These are phyloP conservation scores for Tetrahymena thermophila DNA, from an alignment of 73 alveolate species.

Conservation along the genomic window DNA sequence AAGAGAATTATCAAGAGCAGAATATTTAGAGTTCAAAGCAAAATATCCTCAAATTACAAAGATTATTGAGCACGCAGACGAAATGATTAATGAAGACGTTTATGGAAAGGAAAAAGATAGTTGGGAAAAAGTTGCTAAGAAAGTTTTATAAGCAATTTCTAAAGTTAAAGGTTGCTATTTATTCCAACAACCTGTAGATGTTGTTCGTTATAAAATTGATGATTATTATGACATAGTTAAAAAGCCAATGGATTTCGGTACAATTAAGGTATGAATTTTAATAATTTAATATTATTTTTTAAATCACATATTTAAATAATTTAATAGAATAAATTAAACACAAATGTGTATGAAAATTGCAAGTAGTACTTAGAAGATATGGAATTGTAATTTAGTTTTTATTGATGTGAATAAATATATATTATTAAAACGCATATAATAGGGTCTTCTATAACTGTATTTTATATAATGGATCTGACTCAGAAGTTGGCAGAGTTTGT, in stretches of 20 bases:
- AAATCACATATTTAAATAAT: background rate
- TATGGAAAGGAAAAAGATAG: slow-evolving; percentile 34
- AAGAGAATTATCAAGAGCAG: slow-evolving; percentile 27
- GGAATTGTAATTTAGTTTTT: background rate
- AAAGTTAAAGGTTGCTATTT: slow-evolving; percentile 78
- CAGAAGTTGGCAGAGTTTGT: slow-evolving; percentile 37
- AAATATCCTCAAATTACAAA: slow-evolving; percentile 47
- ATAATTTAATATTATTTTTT: background rate
- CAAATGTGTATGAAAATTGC: slow-evolving; percentile 34
- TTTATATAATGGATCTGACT: slow-evolving; percentile 25
- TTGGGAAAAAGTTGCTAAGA: slow-evolving; percentile 45
- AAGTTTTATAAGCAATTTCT: slow-evolving; percentile 75
- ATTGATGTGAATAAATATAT: background rate
- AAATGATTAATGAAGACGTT: slow-evolving; percentile 39
- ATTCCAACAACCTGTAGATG: slow-evolving; percentile 93
- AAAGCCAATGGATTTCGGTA: slow-evolving; percentile 94
- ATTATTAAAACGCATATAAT: background rate
- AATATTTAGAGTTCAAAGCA: slow-evolving; percentile 16
- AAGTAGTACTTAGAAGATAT: slow-evolving; percentile 20
- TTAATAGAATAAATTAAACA: slow-evolving; percentile 11
- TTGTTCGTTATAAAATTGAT: slow-evolving; percentile 66
- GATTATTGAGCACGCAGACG: slow-evolving; percentile 24
- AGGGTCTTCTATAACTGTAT: slow-evolving; percentile 33
- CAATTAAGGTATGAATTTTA: slow-evolving; percentile 50
- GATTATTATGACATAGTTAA: slow-evolving; percentile 83